Conservation (phyloP, 257 asterid species). For the Ehretia macrophylla region DNA sequence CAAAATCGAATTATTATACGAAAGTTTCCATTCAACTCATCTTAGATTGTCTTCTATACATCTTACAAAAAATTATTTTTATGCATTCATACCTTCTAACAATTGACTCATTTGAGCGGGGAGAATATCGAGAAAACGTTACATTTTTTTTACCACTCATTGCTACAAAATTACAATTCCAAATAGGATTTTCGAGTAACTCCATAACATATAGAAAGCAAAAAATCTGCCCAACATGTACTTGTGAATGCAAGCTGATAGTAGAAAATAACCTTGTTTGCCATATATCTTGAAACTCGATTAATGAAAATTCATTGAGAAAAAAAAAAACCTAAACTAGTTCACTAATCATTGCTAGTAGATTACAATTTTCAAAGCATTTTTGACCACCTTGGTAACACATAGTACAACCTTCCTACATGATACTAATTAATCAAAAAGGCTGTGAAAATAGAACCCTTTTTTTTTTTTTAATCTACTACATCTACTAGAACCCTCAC, state of each 20-base stretch:
- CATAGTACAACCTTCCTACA: background rate
- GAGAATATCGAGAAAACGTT: no score
- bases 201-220: no score
- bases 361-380: slow-evolving; percentile 77
- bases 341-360: slow-evolving; percentile 1
- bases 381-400: slow-evolving; percentile 39
- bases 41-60: no score
- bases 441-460: slow-evolving; percentile 66
- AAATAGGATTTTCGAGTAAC: no score
- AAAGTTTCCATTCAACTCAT: no score
- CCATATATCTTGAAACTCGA: background rate
- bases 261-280: background rate
- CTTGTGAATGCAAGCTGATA: background rate
- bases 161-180: no score
- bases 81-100: no score
- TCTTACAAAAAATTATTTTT: no score
- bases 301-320: background rate
- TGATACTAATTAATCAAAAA: slow-evolving; percentile 35
- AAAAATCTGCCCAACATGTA: background rate
- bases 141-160: no score
- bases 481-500: slow-evolving; percentile 1
- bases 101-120: no score
- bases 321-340: background rate
- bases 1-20: no score
- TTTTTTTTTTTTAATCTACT: background rate